phyloP scores from a whole-genome alignment of 2,329 filamentous ascomycete species.

The Aspergillus unguis region DNA sequence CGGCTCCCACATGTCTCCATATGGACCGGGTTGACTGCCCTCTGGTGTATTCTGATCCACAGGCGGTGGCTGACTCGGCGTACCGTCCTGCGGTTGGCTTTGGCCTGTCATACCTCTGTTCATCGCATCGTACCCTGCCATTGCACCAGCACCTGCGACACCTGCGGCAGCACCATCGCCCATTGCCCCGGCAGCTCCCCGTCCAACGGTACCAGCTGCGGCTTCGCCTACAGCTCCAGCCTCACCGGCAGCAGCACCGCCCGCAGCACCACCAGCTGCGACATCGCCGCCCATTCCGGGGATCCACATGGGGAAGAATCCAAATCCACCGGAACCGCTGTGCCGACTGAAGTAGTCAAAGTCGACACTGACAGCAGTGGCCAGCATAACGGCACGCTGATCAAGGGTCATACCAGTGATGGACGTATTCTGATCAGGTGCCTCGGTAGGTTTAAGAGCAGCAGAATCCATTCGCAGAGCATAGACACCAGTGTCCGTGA shows the following conservation, averaged over 20 bases:
- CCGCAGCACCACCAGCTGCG: conserved; percentile 37
- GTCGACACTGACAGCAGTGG: conserved; percentile 62
- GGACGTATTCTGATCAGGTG: conserved; percentile 19
- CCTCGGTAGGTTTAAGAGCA: conserved; percentile 39
- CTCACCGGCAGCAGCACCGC: conserved; percentile 37
- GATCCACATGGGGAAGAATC: conserved; percentile 54
- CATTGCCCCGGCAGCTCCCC: conserved; percentile 41
- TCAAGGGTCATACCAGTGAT: conserved; percentile 60
- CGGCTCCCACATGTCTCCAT: conserved; percentile 29
- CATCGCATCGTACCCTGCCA: conserved; percentile 64
- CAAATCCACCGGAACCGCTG: conserved; percentile 46
- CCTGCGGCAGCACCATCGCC: conserved; percentile 43
- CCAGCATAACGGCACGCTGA: conserved; percentile 64
- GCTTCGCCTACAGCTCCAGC: conserved; percentile 37
- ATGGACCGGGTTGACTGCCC: conserved; percentile 19
- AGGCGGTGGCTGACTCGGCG: conserved; percentile 18
- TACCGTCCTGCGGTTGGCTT: conserved; percentile 14
- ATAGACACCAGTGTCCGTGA: conserved; percentile 65
- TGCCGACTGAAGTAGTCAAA: conserved; percentile 67
- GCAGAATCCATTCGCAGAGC: conserved; percentile 63
- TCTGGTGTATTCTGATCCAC: conserved; percentile 16
- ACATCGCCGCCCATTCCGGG: conserved; percentile 43
- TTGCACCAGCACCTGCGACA: conserved; percentile 54
- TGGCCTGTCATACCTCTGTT: conserved; percentile 47
- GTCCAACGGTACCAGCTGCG: conserved; percentile 35